phyloP scores from a whole-genome alignment of 148 eudicot species.

The Cornus kousa region DNA sequence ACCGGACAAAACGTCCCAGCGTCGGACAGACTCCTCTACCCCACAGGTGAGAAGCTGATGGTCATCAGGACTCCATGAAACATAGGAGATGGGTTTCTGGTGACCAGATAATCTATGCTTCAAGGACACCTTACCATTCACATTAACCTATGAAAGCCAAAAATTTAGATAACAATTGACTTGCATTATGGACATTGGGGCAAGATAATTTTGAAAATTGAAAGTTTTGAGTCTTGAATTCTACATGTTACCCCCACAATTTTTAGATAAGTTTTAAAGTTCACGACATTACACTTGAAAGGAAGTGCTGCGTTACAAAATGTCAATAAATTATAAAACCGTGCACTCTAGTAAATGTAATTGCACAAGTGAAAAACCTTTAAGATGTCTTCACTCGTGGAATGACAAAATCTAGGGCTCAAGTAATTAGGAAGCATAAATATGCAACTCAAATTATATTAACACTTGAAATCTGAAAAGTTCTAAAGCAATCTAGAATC shows the following conservation, averaged over 20 bases:
- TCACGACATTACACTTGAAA: background rate
- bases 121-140: conserved; percentile 37
- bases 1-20: conserved; percentile 75
- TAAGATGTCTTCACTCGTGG: background rate
- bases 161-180: background rate
- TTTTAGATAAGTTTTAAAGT: background rate
- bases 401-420: background rate
- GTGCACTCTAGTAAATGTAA: background rate
- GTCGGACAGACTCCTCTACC: conserved; percentile 59
- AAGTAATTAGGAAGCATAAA: too few species aligned
- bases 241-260: background rate
- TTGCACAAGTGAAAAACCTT: background rate
- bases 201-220: background rate
- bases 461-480: too few species aligned
- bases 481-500: background rate
- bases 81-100: conserved; percentile 57
- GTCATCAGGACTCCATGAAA: conserved; percentile 80
- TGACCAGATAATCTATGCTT: conserved; percentile 68
- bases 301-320: background rate
- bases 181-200: background rate
- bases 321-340: background rate
- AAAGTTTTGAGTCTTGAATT: background rate
- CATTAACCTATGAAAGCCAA: conserved; percentile 33
- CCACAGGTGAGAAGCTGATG: conserved; percentile 81
- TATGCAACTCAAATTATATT: too few species aligned